Evolutionary conservation across 1,284 basidiomycete genomes (phyloP), one percentile per base, ranked within the genome.

Genomic region (Lentinula novae-zelandiae): DNA sequence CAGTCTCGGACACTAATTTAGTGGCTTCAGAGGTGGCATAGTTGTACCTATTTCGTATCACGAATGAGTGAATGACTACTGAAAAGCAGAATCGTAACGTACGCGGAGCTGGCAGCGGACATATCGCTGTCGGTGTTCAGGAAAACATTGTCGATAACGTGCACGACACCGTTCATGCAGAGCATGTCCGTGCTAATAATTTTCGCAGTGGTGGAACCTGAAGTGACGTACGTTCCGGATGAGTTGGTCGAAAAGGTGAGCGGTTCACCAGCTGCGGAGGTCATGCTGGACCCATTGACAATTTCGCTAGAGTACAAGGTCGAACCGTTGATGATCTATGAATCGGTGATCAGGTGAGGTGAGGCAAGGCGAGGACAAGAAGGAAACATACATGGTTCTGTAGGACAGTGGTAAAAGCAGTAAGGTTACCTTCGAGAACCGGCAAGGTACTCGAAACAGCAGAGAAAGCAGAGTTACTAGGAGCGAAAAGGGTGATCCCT

Each of bases 401-500:
- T 10, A 88, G 66, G 1, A 90, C 66, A n/a, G 73, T 75, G 1
- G 66, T 53, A 44, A 87, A 59, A 1, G 80, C 75, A 0, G 82
- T 79, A 10, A 66, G 58, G 67, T 87, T 87, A 27, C 75, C 72
- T 20, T 70, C 71, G 63, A 85, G 65, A 27, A 72, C 60, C 1
- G 74, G 65, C 8, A 79, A 67, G 3, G 71, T 67, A 31, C 72
- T 64, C 12, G 69, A 66, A 0, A 77, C 74, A 0, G 73, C 74
- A 36, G 67, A 62, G 49, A 90, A 65, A 2, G 84, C 87, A 2
- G 71, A 71, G 65, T 86, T 77, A 62, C 75, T 79, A 1, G 90
- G 90, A 1, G 85, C 83, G 70, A 93, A 92, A 53, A 92, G 67
- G 0, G 91, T 93, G 63, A 88, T 79, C 3, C 89, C 90, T n/a